Base-by-base conservation (phyloP, 2,329 filamentous ascomycete species). In the Fusarium caatingaense region DNA sequence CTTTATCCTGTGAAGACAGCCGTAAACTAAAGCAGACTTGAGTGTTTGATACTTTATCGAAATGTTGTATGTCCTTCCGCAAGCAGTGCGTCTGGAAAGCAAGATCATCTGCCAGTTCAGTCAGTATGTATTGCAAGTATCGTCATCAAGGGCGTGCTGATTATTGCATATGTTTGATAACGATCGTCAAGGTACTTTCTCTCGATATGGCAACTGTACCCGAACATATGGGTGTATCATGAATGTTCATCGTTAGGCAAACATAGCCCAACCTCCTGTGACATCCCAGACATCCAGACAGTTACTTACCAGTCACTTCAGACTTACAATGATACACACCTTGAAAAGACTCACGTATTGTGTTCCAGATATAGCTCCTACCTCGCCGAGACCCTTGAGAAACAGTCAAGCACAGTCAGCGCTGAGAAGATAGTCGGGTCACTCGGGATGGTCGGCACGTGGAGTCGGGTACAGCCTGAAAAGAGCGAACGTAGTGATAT, bases 191-290 rank as follows among this genome's bases (percentile, higher is more conserved):
- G 44, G 28, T 34, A 34, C 63, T 61, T 41, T 47, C 41, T 30
- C 56, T 66, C 28, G 16, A 54, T 61, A n/a, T 34, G 45, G 62
- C 40, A 66, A 56, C 25, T 21, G 23, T 23, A 28, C 13, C 63
- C 48, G 48, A 51, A 32, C 41, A 55, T 49, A 49, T 30, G 37
- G 27, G 40, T 64, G 56, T 48, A 66, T 49, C 56, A 66, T 16
- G 20, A 66, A 42, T 28, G 20, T 37, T 44, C 40, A 44, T 56
- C 49, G 48, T 47, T 62, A 23, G 51, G 27, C 47, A 50, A 41
- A 20, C 27, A 11, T 9, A 28, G 49, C n/a, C 30, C 37, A 28
- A 32, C 15, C 21, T 32, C 20, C n/a, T n/a, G 12, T 16, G 13
- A 23, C 23, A 28, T 53, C 49, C 23, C 18, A 15, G 23, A 42